Conservation (phyloP, 2,329 filamentous ascomycete genomes). For the Aspergillus neotritici region DNA sequence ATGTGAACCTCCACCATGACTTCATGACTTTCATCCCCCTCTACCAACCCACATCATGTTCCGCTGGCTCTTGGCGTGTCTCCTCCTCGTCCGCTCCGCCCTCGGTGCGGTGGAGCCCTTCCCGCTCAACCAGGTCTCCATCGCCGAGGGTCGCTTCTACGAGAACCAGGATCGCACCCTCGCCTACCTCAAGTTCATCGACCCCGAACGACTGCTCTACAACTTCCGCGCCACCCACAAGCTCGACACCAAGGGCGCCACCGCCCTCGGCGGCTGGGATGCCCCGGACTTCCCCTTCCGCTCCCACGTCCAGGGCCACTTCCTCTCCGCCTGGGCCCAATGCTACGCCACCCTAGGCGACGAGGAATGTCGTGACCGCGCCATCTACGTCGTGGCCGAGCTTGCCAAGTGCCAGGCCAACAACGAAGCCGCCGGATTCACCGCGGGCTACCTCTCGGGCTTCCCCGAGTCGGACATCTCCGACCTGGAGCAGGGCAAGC, state of each 20-base stretch:
- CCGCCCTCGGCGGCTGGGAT: constrained; percentile 49
- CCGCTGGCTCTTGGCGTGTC: too few relatives aligned
- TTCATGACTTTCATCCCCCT: too few relatives aligned
- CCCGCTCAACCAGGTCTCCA: neutral
- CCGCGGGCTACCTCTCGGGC: constrained; percentile 45
- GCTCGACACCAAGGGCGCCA: constrained; percentile 44
- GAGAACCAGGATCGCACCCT: constrained; percentile 47
- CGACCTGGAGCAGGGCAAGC: constrained; percentile 40
- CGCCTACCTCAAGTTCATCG: constrained; percentile 43
- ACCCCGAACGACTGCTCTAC: constrained; percentile 46
- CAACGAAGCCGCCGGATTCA: constrained; percentile 43
- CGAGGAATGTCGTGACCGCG: constrained; percentile 42
- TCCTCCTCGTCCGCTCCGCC: too few relatives aligned
- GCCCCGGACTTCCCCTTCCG: constrained; percentile 51
- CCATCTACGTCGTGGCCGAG: constrained; percentile 43
- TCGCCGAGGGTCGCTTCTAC: constrained; percentile 26
- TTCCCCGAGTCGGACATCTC: constrained; percentile 50
- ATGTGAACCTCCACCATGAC: too few relatives aligned
- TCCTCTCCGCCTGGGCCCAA: constrained; percentile 47
- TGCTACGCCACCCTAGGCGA: constrained; percentile 45
- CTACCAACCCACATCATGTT: too few relatives aligned
- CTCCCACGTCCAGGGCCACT: constrained; percentile 49
- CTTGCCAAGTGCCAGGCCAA: constrained; percentile 50
- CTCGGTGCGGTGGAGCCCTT: neutral
- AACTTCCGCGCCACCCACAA: constrained; percentile 46